phyloP scores from a whole-genome alignment of 371 early-diverging fungal genomes.

The Encephalitozoon cuniculi region DNA sequence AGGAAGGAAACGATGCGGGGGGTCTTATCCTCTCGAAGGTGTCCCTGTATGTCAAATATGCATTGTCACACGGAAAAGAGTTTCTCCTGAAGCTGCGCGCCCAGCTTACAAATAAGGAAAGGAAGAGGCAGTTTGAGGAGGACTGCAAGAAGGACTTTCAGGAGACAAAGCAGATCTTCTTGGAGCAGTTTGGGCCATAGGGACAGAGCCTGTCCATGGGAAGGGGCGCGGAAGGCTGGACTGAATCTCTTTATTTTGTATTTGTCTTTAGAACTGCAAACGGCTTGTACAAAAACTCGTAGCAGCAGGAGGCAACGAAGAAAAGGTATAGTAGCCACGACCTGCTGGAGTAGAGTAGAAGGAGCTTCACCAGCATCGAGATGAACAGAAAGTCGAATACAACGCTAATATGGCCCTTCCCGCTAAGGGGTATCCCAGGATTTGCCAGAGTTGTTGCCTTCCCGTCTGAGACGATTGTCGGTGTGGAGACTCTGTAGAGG shows the following conservation, averaged over 20 bases:
- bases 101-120: slow-evolving; percentile 17
- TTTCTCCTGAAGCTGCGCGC: slow-evolving; percentile 22
- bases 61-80: slow-evolving; percentile 13
- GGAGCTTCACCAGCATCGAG: slow-evolving; percentile 22
- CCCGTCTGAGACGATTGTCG: not conserved
- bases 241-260: not conserved
- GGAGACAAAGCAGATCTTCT: slow-evolving; percentile 20
- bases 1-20: slow-evolving; percentile 42
- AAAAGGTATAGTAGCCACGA: slow-evolving; percentile 5
- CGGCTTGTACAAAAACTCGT: slow-evolving; percentile 23
- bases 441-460: not conserved
- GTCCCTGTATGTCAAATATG: slow-evolving; percentile 30
- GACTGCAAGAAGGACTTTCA: slow-evolving; percentile 26
- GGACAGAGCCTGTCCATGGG: not conserved
- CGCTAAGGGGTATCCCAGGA: slow-evolving; percentile 4
- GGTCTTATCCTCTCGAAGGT: slow-evolving; percentile 36
- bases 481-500: slow-evolving; percentile 23
- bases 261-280: not conserved
- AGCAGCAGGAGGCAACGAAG: not conserved
- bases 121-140: slow-evolving; percentile 23
- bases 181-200: not conserved
- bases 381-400: slow-evolving; percentile 20
- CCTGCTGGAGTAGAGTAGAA: slow-evolving; percentile 17
- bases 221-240: too few species aligned
- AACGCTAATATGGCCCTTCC: slow-evolving; percentile 18